Evolutionary conservation across 108 stramenopile genomes (phyloP).

Genomic region (Schizochytrium sp.): DNA sequence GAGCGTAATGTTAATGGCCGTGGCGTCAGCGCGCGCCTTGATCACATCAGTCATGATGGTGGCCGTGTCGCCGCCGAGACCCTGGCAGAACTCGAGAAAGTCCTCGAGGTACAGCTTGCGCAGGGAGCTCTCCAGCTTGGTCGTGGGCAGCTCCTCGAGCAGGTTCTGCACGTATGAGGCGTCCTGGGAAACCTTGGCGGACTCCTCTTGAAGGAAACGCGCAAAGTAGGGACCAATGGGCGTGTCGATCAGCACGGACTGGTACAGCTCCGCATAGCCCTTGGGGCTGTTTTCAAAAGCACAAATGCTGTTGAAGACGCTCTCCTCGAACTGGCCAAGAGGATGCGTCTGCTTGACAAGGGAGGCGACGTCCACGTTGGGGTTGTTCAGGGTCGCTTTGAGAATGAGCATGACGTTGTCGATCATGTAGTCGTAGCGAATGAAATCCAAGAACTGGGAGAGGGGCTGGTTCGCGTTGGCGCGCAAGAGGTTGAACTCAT

Average conservation of each 20-base stretch:
- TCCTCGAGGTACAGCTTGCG: constrained; percentile 97
- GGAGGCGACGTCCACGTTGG: constrained; percentile 81
- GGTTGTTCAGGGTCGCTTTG: constrained; percentile 66
- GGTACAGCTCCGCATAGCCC: constrained; percentile 94
- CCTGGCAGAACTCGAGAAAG: constrained; percentile 68
- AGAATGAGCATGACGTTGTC: constrained; percentile 97
- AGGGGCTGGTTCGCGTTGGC: constrained; percentile 92
- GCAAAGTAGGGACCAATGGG: constrained; percentile 94
- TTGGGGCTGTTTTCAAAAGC: constrained; percentile 81
- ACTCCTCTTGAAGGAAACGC: constrained; percentile 70
- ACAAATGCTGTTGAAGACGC: constrained; percentile 91
- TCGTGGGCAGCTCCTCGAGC: constrained; percentile 93
- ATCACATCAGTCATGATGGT: constrained; percentile 87
- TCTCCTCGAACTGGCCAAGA: constrained; percentile 93
- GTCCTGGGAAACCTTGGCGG: constrained; percentile 27
- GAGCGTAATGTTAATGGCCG: constrained; percentile 94
- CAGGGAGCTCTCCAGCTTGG: constrained; percentile 94
- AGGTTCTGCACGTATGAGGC: constrained; percentile 69
- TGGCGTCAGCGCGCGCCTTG: constrained; percentile 88
- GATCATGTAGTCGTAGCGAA: constrained; percentile 99
- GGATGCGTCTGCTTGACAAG: constrained; percentile 95
- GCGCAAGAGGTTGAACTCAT: constrained; percentile 90
- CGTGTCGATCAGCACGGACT: constrained; percentile 94
- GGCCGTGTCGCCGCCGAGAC: constrained; percentile 85
- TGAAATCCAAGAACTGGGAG: constrained; percentile 92